phyloP scores from a whole-genome alignment of 306 rosid genomes.

The Glycyrrhiza uralensis region DNA sequence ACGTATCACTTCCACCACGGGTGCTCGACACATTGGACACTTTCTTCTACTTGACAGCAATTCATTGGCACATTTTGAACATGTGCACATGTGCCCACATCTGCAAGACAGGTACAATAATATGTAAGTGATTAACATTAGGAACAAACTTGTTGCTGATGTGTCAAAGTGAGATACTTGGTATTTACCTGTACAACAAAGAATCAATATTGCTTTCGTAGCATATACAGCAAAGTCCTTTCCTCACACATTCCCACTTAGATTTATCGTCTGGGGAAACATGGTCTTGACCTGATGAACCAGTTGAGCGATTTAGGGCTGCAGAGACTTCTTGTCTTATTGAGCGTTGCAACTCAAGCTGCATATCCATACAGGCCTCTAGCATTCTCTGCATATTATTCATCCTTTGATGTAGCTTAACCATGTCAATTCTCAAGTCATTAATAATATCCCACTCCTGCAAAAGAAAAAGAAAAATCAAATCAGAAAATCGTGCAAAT shows the following conservation, averaged over 20 bases:
- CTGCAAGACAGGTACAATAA: slow-evolving; percentile 34
- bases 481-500: not conserved
- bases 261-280: slow-evolving; percentile 51
- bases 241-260: slow-evolving; percentile 91
- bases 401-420: slow-evolving; percentile 93
- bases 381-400: slow-evolving; percentile 87
- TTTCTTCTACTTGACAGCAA: slow-evolving; percentile 64
- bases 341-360: slow-evolving; percentile 95
- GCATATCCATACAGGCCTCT: slow-evolving; percentile 99
- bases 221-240: slow-evolving; percentile 90
- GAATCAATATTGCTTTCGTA: slow-evolving; percentile 69
- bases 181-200: slow-evolving; percentile 85
- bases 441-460: slow-evolving; percentile 89
- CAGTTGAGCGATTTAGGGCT: slow-evolving; percentile 77
- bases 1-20: slow-evolving; percentile 87
- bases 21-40: slow-evolving; percentile 98
- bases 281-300: slow-evolving; percentile 62
- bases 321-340: slow-evolving; percentile 95
- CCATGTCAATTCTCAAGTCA: slow-evolving; percentile 97
- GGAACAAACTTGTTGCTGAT: not conserved
- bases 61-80: slow-evolving; percentile 76
- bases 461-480: not conserved
- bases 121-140: not conserved
- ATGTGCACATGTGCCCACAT: slow-evolving; percentile 99
- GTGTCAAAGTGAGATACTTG: not conserved